Conservation (phyloP, 2,329 filamentous ascomycete genomes). For the Hypoxylon sp. region DNA sequence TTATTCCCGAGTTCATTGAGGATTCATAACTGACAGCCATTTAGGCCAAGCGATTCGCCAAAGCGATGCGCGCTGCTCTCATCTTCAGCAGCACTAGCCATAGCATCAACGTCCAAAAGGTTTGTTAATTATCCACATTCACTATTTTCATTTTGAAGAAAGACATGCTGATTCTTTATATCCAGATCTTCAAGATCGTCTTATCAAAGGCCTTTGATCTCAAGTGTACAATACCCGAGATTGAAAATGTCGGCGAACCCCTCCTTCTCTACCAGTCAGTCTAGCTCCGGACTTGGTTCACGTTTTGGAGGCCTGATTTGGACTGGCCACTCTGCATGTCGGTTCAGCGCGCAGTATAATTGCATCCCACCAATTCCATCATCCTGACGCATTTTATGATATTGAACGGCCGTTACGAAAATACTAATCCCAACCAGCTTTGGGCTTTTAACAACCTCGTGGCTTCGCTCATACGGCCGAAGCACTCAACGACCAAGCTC, state of each 20-base stretch:
- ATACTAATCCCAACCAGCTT: constrained; percentile 24
- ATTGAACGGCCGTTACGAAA: constrained; percentile 42
- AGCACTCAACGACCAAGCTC: constrained; percentile 10
- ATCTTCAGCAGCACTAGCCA: constrained; percentile 99
- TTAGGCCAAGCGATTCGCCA: constrained; percentile 95
- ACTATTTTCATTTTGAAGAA: too few relatives aligned
- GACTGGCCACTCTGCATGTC: constrained; percentile 10
- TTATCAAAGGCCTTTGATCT: constrained; percentile 98
- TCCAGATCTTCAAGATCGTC: constrained; percentile 98
- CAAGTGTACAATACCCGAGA: constrained; percentile 98
- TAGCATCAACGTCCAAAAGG: constrained; percentile 99
- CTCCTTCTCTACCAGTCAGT: constrained; percentile 88
- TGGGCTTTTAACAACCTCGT: constrained; percentile 9
- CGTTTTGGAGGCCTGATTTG: constrained; percentile 4
- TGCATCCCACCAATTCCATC: constrained; percentile 11
- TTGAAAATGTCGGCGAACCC: constrained; percentile 97
- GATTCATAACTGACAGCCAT: constrained; percentile 41
- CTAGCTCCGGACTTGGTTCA: constrained; percentile 48
- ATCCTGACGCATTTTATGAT: constrained; percentile 35
- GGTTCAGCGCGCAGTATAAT: constrained; percentile 1
- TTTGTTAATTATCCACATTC: constrained; percentile 57
- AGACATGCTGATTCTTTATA: constrained; percentile 29
- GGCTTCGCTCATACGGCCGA: constrained; percentile 10
- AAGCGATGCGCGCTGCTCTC: constrained; percentile 96
- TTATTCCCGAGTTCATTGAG: background rate